A percentile compares a stretch with the other conserved stretches of the same genome.
These are phyloP conservation scores for Backusella psychrophila DNA, from an alignment of 192 early-diverging fungal species.

Conservation along the genomic window DNA sequence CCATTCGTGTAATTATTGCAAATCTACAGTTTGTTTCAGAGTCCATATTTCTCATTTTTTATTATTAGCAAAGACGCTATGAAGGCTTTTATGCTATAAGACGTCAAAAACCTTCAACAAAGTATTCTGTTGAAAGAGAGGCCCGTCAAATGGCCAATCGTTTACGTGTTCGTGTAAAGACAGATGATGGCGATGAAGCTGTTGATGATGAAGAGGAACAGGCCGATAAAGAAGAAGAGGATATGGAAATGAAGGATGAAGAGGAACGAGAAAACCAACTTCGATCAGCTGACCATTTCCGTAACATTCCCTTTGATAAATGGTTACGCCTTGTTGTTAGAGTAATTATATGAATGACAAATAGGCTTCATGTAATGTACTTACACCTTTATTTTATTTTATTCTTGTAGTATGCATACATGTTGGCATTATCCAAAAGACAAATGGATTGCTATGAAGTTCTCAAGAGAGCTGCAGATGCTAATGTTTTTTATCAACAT, in stretches of 20 bases:
- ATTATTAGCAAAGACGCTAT: neutral
- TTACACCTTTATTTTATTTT: neutral
- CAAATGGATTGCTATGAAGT: constrained; percentile 55
- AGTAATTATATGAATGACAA: constrained; percentile 32
- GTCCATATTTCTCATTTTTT: neutral
- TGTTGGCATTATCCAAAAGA: constrained; percentile 46
- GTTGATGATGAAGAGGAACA: constrained; percentile 8
- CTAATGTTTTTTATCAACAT: constrained; percentile 64
- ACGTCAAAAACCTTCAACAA: neutral
- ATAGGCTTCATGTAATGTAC: too few species aligned
- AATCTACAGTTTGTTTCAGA: neutral
- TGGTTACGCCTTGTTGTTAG: constrained; percentile 68
- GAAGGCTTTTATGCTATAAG: constrained; percentile 21
- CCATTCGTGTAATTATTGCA: constrained; percentile 10
- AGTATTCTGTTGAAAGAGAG: neutral
- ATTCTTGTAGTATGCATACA: constrained; percentile 48
- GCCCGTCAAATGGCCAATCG: constrained; percentile 24
- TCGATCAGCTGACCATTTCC: constrained; percentile 32
- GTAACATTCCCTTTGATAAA: constrained; percentile 42
- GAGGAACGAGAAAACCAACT: constrained; percentile 34
- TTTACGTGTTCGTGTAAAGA: constrained; percentile 7
- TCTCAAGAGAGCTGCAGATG: constrained; percentile 52
- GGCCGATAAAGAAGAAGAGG: constrained; percentile 17
- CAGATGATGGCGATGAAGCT: constrained; percentile 17
- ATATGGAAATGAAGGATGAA: constrained; percentile 14